phyloP scores from a whole-genome alignment of 169 alveolate genomes.

The Babesia bigemina region DNA sequence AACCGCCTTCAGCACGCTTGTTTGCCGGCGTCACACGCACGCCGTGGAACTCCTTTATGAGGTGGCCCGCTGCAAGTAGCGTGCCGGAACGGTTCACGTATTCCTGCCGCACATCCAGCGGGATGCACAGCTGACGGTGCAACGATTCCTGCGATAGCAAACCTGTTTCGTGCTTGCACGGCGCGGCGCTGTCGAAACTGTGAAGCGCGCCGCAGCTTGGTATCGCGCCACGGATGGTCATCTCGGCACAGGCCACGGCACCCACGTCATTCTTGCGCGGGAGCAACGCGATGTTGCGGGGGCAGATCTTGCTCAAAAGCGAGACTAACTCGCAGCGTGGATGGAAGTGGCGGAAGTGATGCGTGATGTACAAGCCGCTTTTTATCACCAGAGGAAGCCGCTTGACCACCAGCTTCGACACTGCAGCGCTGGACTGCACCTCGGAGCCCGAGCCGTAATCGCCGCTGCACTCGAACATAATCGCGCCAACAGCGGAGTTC shows the following conservation, averaged over 20 bases:
- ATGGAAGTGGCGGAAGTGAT: slow-evolving; percentile 14
- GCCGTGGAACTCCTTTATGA: neutral
- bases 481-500: neutral
- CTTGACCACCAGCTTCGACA: slow-evolving; percentile 26
- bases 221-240: neutral
- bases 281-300: slow-evolving; percentile 22
- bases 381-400: slow-evolving; percentile 33
- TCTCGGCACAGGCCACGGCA: neutral
- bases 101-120: slow-evolving; percentile 30
- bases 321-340: slow-evolving; percentile 26
- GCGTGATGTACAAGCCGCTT: slow-evolving; percentile 23
- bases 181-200: neutral
- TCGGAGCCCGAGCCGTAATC: neutral
- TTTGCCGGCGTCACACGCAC: neutral
- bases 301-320: slow-evolving; percentile 28
- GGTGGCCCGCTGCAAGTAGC: neutral
- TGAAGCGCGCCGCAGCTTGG: neutral
- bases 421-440: neutral
- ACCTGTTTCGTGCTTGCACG: neutral
- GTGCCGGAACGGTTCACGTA: slow-evolving; percentile 9
- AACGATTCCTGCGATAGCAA: neutral
- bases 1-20: neutral
- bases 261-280: neutral
- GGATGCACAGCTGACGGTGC: neutral
- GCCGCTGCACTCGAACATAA: slow-evolving; percentile 19